Conservation (phyloP, 176 grass and related monocot genomes). For the Microstegium vimineum region DNA sequence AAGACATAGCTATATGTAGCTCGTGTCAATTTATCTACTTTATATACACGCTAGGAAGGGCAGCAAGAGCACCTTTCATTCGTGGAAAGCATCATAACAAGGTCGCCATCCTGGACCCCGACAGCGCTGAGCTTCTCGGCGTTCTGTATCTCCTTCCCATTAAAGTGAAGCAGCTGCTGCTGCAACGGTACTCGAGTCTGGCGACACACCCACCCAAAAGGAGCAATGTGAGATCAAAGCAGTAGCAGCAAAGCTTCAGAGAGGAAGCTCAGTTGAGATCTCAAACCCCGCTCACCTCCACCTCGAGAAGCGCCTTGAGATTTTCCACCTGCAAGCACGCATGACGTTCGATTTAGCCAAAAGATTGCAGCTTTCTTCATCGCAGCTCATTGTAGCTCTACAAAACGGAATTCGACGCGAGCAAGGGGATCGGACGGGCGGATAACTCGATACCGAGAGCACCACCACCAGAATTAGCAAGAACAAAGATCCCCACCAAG, state of each 20-base stretch:
- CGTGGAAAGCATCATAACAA: constrained; percentile 66
- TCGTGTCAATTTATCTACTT: background rate
- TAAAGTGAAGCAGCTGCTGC: constrained; percentile 76
- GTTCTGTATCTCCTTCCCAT: constrained; percentile 92
- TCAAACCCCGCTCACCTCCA: constrained; percentile 57
- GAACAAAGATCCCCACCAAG: constrained; percentile 17
- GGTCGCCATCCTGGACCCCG: constrained; percentile 72
- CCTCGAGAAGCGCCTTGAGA: constrained; percentile 92
- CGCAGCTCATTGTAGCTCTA: background rate
- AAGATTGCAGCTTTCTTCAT: background rate
- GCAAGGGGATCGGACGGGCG: background rate
- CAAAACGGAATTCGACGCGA: background rate
- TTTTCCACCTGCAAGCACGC: constrained; percentile 73
- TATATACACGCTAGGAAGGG: background rate
- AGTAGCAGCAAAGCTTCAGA: background rate
- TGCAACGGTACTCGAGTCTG: constrained; percentile 59
- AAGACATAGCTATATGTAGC: background rate
- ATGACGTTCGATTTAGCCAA: background rate
- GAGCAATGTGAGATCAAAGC: constrained; percentile 41
- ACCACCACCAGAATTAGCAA: background rate
- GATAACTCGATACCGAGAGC: background rate
- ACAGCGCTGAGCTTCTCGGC: constrained; percentile 53
- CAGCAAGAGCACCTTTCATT: constrained; percentile 37
- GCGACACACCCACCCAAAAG: constrained; percentile 22
- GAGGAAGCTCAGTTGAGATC: background rate